These are phyloP conservation scores for Pseudopyrenochaeta lycopersici DNA, from an alignment of 2,329 filamentous ascomycete species.

Conservation along the genomic window DNA sequence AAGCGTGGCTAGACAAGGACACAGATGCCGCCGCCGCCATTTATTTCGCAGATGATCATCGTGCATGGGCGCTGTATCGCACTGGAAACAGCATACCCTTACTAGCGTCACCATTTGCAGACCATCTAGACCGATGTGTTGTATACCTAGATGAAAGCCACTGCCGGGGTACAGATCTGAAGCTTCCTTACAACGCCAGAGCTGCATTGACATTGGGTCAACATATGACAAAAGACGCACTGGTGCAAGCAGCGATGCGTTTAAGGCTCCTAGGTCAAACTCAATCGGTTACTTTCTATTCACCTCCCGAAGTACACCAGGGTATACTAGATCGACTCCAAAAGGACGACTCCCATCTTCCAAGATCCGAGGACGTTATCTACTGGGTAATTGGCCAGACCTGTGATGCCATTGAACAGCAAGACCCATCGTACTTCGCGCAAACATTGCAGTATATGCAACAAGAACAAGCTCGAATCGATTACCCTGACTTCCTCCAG, in stretches of 20 bases:
- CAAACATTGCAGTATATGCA: conserved; percentile 70
- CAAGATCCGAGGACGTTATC: conserved; percentile 64
- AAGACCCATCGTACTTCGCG: conserved; percentile 66
- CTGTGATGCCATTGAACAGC: conserved; percentile 66
- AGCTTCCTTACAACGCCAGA: conserved; percentile 57
- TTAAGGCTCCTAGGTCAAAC: conserved; percentile 66
- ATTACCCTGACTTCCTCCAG: conserved; percentile 54
- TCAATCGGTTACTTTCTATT: conserved; percentile 64
- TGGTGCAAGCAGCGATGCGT: conserved; percentile 74
- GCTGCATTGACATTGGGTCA: conserved; percentile 67
- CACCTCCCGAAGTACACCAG: conserved; percentile 68
- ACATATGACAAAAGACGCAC: conserved; percentile 67
- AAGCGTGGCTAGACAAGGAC: conserved; percentile 62
- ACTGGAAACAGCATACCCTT: conserved; percentile 54
- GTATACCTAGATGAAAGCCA: conserved; percentile 71
- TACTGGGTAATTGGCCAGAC: conserved; percentile 72
- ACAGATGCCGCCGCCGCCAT: conserved; percentile 59
- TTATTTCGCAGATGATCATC: conserved; percentile 62
- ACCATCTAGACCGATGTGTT: conserved; percentile 62
- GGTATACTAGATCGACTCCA: conserved; percentile 60
- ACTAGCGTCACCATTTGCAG: conserved; percentile 63
- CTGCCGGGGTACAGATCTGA: conserved; percentile 68
- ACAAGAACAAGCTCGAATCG: conserved; percentile 60
- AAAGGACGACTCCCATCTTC: not conserved
- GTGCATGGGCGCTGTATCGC: conserved; percentile 56